These are phyloP conservation scores for Coemansia sp. DNA, from an alignment of 192 early-diverging fungal species.

Conservation along the genomic window DNA sequence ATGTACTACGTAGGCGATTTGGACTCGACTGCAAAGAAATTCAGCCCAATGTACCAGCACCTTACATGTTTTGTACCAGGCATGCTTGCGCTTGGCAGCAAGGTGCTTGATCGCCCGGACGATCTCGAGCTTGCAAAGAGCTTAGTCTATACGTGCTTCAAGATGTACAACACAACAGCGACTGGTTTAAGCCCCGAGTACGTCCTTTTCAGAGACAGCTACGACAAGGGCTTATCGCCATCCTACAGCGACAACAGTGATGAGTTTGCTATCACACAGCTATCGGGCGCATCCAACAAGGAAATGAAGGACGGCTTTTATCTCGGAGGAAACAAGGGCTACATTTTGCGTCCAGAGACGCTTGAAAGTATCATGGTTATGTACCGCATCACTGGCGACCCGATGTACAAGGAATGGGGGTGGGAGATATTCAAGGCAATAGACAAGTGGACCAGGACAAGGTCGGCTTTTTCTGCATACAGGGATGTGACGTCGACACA, in stretches of 20 bases:
- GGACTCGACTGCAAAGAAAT: constrained; percentile 38
- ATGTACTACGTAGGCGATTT: constrained; percentile 53
- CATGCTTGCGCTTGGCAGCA: constrained; percentile 66
- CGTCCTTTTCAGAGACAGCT: constrained; percentile 66
- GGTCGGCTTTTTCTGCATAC: constrained; percentile 63
- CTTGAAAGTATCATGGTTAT: constrained; percentile 87
- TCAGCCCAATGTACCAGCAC: constrained; percentile 52
- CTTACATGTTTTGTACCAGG: constrained; percentile 70
- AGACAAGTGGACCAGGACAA: constrained; percentile 74
- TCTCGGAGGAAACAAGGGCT: constrained; percentile 51
- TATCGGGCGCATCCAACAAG: constrained; percentile 6
- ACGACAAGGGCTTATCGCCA: constrained; percentile 29
- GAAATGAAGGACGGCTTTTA: constrained; percentile 40
- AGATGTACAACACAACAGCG: constrained; percentile 75
- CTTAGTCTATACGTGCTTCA: constrained; percentile 52
- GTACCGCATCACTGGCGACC: constrained; percentile 82
- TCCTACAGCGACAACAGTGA: constrained; percentile 7
- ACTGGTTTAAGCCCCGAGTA: constrained; percentile 87
- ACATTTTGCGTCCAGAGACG: constrained; percentile 71
- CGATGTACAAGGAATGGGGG: constrained; percentile 67
- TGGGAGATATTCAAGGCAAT: constrained; percentile 88
- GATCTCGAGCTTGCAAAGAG: constrained; percentile 53
- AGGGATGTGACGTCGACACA: constrained; percentile 42
- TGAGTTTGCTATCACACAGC: constrained; percentile 33
- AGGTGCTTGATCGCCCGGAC: constrained; percentile 47